These are phyloP conservation scores for Rhododendron kiyosumense DNA, from an alignment of 148 eudicot species.

Conservation along the genomic window DNA sequence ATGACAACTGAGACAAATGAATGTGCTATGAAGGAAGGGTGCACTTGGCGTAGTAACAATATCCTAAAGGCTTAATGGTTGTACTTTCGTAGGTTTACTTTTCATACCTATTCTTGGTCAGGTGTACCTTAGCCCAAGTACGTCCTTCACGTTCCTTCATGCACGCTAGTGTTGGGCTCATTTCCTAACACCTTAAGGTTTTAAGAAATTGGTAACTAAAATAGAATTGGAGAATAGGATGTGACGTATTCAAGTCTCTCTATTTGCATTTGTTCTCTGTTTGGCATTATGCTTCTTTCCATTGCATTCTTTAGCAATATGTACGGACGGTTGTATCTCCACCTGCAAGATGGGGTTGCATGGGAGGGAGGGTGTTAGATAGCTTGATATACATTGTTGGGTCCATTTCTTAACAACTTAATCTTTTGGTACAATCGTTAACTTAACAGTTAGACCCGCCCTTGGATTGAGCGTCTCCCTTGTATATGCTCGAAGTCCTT, in stretches of 20 bases:
- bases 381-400: neutral
- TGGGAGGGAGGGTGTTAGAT: neutral
- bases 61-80: neutral
- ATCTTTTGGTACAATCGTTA: neutral
- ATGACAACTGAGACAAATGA: neutral
- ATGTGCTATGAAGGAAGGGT: neutral
- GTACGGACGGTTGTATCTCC: neutral
- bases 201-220: neutral
- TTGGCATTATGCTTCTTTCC: neutral
- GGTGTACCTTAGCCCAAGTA: neutral
- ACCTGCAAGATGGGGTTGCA: neutral
- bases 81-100: neutral
- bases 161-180: neutral
- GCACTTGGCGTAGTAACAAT: neutral
- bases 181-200: neutral
- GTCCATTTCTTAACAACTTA: neutral
- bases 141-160: neutral
- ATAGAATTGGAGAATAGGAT: neutral
- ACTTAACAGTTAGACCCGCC: neutral
- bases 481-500: neutral
- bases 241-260: neutral
- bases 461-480: neutral
- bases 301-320: neutral
- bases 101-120: neutral
- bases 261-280: neutral